These are phyloP conservation scores for Rhododendron mucronatum DNA, from an alignment of 148 eudicot genomes.

Conservation along the genomic window DNA sequence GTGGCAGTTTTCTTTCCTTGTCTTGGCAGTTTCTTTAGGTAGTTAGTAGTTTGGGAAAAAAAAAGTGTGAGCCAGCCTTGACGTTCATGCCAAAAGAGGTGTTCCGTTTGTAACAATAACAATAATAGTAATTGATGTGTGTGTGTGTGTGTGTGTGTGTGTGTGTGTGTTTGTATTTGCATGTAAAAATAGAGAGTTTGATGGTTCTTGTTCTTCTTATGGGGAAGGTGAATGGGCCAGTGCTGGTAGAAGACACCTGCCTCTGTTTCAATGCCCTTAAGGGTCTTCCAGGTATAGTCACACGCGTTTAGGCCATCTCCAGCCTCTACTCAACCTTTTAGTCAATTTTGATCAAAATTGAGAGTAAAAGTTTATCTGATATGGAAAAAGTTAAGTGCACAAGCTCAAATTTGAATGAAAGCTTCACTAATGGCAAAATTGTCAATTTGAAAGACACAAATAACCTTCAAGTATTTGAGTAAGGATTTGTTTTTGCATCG, in stretches of 20 bases:
- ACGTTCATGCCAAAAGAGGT: neutral
- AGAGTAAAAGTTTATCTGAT: neutral
- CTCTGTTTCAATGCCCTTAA: slow-evolving; percentile 86
- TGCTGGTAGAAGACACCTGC: slow-evolving; percentile 93
- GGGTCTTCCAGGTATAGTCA: slow-evolving; percentile 77
- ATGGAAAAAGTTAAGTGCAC: neutral
- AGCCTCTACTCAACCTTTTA: neutral
- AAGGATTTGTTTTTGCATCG: neutral
- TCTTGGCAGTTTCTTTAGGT: neutral
- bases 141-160: neutral
- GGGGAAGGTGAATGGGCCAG: slow-evolving; percentile 82
- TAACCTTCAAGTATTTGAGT: neutral
- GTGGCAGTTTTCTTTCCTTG: neutral
- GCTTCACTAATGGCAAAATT: neutral
- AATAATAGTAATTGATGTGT: neutral
- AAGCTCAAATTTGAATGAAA: neutral
- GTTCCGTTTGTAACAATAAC: neutral
- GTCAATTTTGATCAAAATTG: neutral
- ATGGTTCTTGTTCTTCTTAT: neutral
- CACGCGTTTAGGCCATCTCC: neutral
- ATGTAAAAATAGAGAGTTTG: neutral
- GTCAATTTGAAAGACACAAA: neutral
- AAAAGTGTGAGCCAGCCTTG: neutral
- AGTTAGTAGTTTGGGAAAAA: neutral
- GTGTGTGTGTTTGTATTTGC: neutral